Conservation (phyloP, 2,329 filamentous ascomycete genomes). For the Ophiostoma quercus region DNA sequence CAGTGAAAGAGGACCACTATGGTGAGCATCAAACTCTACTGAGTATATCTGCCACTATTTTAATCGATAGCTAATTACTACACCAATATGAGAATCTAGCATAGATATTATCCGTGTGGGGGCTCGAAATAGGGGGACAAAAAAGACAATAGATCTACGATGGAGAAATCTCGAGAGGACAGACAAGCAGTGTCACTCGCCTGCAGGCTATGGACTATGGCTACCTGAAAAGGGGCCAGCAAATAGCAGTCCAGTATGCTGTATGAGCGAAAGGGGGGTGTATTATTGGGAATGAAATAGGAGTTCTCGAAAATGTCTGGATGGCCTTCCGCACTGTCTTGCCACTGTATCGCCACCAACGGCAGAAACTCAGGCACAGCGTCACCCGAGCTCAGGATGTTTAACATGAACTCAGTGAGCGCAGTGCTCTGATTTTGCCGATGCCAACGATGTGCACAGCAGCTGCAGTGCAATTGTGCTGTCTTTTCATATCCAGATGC, state of each 20-base stretch:
- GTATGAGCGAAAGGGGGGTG: background rate
- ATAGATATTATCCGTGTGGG: background rate
- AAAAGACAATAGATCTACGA: background rate
- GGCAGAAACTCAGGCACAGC: background rate
- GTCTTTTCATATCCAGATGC: background rate
- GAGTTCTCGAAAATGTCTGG: background rate
- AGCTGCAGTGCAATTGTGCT: background rate
- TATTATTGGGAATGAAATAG: background rate
- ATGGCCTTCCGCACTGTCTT: background rate
- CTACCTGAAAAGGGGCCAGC: slow-evolving; percentile 7
- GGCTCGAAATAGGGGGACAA: background rate
- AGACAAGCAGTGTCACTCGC: background rate
- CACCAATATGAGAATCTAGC: no score
- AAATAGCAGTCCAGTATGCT: background rate
- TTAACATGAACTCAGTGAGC: background rate
- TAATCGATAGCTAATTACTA: no score
- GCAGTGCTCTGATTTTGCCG: background rate
- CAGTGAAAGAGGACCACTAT: background rate
- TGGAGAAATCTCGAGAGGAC: background rate
- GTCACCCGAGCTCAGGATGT: background rate
- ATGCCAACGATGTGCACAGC: background rate
- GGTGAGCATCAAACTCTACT: background rate
- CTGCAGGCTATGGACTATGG: background rate
- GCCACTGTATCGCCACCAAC: background rate
- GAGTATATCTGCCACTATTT: no score